Conservation (phyloP, 164 flowering plant genomes). For the Cinnamomum chago region DNA sequence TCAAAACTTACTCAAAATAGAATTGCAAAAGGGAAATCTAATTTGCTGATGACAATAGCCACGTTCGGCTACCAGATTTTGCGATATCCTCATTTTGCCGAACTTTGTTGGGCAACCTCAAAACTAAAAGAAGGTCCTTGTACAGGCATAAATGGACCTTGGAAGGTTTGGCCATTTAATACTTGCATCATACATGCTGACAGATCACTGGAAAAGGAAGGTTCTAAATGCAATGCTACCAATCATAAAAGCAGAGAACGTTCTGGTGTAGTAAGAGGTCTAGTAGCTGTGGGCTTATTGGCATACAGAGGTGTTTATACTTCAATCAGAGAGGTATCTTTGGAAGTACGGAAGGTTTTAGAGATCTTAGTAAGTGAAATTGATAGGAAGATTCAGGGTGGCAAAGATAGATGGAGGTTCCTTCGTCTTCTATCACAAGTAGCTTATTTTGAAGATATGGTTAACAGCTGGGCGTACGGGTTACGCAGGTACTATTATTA, state of each 20-base stretch:
- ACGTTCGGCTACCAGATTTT: slow-evolving; percentile 88
- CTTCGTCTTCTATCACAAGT: slow-evolving; percentile 80
- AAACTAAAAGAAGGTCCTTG: slow-evolving; percentile 90
- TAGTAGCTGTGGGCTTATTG: slow-evolving; percentile 84
- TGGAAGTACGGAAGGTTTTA: slow-evolving; percentile 73
- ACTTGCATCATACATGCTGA: slow-evolving; percentile 72
- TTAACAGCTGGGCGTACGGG: slow-evolving; percentile 69
- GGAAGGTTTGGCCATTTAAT: slow-evolving; percentile 99
- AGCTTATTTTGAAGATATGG: slow-evolving; percentile 91
- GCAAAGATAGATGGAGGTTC: slow-evolving; percentile 66
- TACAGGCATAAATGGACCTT: slow-evolving; percentile 65
- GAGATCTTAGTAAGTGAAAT: slow-evolving; percentile 67
- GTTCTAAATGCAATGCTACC: slow-evolving; percentile 30
- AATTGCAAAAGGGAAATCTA: slow-evolving; percentile 59
- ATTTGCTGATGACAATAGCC: slow-evolving; percentile 56
- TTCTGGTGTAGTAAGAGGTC: slow-evolving; percentile 67
- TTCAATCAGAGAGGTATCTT: slow-evolving; percentile 65
- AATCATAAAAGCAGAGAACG: slow-evolving; percentile 43
- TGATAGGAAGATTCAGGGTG: slow-evolving; percentile 54
- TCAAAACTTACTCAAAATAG: slow-evolving; percentile 22
- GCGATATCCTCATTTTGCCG: slow-evolving; percentile 91
- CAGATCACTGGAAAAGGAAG: slow-evolving; percentile 34
- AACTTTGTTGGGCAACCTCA: slow-evolving; percentile 97
- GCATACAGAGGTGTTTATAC: slow-evolving; percentile 77
- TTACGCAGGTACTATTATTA: slow-evolving; percentile 50